Percentiles rank a stretch among this genome's conserved stretches.
These are phyloP conservation scores for Phytopythium cucurbitacearum DNA, from an alignment of 352 stramenopile genomes.

Conservation along the genomic window DNA sequence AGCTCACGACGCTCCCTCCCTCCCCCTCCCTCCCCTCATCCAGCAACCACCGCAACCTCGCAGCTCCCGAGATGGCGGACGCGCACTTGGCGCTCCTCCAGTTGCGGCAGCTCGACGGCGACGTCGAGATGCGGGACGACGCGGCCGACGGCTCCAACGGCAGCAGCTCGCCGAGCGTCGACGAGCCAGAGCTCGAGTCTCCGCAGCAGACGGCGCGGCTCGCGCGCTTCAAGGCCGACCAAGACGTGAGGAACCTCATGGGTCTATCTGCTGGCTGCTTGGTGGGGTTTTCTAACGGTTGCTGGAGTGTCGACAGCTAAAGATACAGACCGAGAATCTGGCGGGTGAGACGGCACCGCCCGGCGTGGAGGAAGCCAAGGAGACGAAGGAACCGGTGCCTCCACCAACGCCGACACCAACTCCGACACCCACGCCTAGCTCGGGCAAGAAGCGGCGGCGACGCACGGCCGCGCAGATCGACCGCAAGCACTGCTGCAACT, in stretches of 20 bases:
- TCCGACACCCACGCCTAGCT: conserved; percentile 26
- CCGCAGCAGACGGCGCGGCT: no score
- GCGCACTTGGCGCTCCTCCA: background rate
- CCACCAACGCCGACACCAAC: conserved; percentile 9
- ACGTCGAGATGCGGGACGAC: conserved; percentile 2
- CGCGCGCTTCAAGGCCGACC: conserved; percentile 40
- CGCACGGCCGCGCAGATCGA: conserved; percentile 78
- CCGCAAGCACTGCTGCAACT: conserved; percentile 69
- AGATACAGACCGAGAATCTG: conserved; percentile 52
- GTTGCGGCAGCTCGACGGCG: background rate
- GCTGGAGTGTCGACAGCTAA: conserved; percentile 22
- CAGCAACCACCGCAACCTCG: no score
- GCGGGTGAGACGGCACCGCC: background rate
- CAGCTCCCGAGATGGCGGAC: background rate
- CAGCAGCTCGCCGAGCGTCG: background rate
- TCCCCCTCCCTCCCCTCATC: no score
- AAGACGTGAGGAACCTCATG: conserved; percentile 28
- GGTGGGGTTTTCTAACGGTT: conserved; percentile 2
- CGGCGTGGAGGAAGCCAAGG: conserved; percentile 10
- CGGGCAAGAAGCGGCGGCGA: conserved; percentile 68
- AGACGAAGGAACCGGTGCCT: conserved; percentile 9
- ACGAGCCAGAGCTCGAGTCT: no score
- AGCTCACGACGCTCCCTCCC: background rate
- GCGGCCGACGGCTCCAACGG: background rate
- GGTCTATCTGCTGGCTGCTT: conserved; percentile 1